phyloP scores from a whole-genome alignment of 139 green algal genomes.

The Astrephomene gubernaculifera region DNA sequence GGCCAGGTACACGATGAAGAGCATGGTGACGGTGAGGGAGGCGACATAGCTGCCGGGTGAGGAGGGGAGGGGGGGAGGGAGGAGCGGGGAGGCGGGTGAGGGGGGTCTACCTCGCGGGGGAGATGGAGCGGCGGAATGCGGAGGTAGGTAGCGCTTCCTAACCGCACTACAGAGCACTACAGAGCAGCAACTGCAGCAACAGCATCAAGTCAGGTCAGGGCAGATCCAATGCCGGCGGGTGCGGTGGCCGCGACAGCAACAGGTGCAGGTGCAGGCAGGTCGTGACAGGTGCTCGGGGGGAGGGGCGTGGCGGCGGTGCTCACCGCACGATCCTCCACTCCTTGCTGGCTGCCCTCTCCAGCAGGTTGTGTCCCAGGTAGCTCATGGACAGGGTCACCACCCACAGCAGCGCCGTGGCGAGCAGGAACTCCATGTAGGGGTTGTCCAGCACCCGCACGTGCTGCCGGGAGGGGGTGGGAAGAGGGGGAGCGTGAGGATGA shows the following conservation, averaged over 20 bases:
- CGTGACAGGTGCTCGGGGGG: no score
- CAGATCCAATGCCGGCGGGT: background rate
- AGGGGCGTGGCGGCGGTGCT: background rate
- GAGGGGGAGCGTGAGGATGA: no score
- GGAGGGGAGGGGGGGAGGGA: background rate
- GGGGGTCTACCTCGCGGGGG: no score
- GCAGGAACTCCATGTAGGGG: constrained; percentile 37
- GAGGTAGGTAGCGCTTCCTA: background rate
- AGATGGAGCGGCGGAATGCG: background rate
- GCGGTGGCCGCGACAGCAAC: background rate
- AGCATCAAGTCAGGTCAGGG: no score
- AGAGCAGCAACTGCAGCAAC: no score
- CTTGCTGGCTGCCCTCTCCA: constrained; percentile 27
- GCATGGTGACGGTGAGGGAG: background rate
- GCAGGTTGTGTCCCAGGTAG: constrained; percentile 9
- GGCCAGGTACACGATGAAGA: constrained; percentile 32
- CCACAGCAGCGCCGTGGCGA: constrained; percentile 31
- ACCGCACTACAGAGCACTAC: no score
- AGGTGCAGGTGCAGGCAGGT: background rate
- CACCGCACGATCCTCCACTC: constrained; percentile 28
- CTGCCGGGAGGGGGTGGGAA: background rate
- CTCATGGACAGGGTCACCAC: background rate
- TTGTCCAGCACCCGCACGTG: constrained; percentile 1
- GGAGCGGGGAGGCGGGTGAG: background rate
- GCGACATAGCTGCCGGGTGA: background rate